These are phyloP conservation scores for Salisapilia sapeloensis DNA, from an alignment of 352 stramenopile genomes.

Conservation along the genomic window DNA sequence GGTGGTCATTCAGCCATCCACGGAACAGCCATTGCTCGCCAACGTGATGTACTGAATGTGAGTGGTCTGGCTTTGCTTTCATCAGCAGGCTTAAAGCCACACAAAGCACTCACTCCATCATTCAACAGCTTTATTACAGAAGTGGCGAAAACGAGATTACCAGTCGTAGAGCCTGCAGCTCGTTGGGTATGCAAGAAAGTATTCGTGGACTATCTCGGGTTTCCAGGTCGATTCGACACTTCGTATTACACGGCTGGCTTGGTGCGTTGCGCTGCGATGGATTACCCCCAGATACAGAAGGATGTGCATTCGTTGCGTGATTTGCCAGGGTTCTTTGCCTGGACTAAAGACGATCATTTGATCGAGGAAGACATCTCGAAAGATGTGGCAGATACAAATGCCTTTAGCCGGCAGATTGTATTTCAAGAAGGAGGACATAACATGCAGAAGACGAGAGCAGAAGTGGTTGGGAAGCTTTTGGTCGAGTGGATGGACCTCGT, in stretches of 20 bases:
- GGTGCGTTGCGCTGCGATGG: slow-evolving; percentile 21
- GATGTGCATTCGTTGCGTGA: slow-evolving; percentile 10
- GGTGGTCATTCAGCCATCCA: slow-evolving; percentile 32
- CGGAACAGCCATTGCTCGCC: slow-evolving; percentile 17
- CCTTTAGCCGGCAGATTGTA: no score
- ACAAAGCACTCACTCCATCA: slow-evolving; percentile 10
- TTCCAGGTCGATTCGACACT: slow-evolving; percentile 15
- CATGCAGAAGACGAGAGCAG: slow-evolving; percentile 44
- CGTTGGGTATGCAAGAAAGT: slow-evolving; percentile 7
- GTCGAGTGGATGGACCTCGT: no score
- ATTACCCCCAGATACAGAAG: slow-evolving; percentile 17
- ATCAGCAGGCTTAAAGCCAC: slow-evolving; percentile 14
- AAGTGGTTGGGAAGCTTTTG: no score
- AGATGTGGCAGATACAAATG: slow-evolving; percentile 16
- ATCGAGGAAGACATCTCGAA: slow-evolving; percentile 37
- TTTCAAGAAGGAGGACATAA: slow-evolving; percentile 31
- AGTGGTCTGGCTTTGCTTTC: slow-evolving; percentile 12
- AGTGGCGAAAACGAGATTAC: slow-evolving; percentile 7
- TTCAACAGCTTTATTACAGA: slow-evolving; percentile 10
- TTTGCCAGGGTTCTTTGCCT: slow-evolving; percentile 29
- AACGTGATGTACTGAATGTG: slow-evolving; percentile 10
- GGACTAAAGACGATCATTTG: slow-evolving; percentile 35
- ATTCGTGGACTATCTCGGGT: slow-evolving; percentile 27
- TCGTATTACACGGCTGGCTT: slow-evolving; percentile 45
- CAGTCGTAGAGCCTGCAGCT: slow-evolving; percentile 6